Base-by-base conservation (phyloP, 768 basidiomycete species). In the Russula vinacea region DNA sequence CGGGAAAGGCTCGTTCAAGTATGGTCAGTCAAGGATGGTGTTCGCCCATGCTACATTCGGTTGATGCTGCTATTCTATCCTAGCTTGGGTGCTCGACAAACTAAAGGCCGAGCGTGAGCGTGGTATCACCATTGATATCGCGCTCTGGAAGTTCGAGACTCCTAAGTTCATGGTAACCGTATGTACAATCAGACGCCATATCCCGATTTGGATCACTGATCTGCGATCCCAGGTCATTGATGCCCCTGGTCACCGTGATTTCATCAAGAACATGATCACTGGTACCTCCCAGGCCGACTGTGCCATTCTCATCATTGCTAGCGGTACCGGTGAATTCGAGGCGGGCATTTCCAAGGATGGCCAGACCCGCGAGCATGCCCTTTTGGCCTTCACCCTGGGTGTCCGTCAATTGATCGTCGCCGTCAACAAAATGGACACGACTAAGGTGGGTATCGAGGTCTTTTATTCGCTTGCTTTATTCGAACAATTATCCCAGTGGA, bases 201-300 rank as follows among this genome's bases (percentile, higher is more conserved):
- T 56, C 61, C 37, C 26, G 57, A 62, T 67, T 22, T 47, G 51
- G 55, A 70, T 57, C 56, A 47, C 58, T 62, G 56, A 67, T 47
- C 24, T 37, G 22, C 53, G 32, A 55, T 61, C 52, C 33, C 22
- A 92, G 93, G 94, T 99, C 81, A 98, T 98, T 73, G 97, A 98
- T 76, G 97, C 97, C 77, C 97, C 97, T 54, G 96, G 96, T 76
- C 95, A 97, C 79, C 94, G 97, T 87, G 97, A 99, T 76, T 99
- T 99, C 82, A 99, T 99, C 87, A 99, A 99, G 84, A 99, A 97
- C 92, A 97, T 95, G 95, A 99, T 99, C 78, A 99, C 97, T 68
- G 97, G 97, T 85, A 99, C 97, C 73, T 99, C 97, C 74, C 97
- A 99, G 87, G 95, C 96, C 76, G 96, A 99, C 78, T 98, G 96